phyloP scores from a whole-genome alignment of 1,284 basidiomycete species.

The Microbotryum scabiosae region DNA sequence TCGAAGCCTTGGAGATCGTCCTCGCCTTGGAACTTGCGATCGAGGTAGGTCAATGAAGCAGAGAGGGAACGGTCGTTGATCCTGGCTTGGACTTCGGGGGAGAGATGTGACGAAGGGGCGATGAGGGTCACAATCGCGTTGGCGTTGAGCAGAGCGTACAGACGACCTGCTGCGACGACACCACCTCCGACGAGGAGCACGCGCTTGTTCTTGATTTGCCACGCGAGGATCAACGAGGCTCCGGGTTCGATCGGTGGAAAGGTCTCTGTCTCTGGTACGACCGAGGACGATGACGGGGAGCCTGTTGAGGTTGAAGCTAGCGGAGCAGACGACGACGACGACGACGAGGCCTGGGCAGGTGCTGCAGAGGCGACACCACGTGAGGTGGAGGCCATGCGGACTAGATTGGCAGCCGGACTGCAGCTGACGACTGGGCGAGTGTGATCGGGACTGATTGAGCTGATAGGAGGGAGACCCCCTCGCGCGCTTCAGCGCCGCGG shows the following conservation, averaged over 20 bases:
- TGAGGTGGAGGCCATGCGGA: too few species aligned
- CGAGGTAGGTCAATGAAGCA: constrained; percentile 54
- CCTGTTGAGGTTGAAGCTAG: too few species aligned
- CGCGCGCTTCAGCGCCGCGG: too few species aligned
- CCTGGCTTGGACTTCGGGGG: constrained; percentile 43
- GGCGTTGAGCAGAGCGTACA: constrained; percentile 54
- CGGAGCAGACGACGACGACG: too few species aligned
- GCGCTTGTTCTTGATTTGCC: constrained; percentile 68
- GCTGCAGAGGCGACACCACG: too few species aligned
- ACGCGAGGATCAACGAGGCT: constrained; percentile 72
- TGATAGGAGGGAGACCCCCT: too few species aligned
- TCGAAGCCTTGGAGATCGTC: constrained; percentile 53
- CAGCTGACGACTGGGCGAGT: too few species aligned
- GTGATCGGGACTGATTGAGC: too few species aligned
- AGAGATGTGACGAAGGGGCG: constrained; percentile 54
- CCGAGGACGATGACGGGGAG: not conserved
- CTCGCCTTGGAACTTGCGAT: constrained; percentile 52
- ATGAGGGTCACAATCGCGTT: constrained; percentile 57
- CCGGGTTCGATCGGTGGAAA: constrained; percentile 42
- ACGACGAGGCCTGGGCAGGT: too few species aligned
- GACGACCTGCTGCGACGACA: constrained; percentile 68
- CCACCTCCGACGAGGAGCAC: constrained; percentile 87
- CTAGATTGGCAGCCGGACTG: too few species aligned
- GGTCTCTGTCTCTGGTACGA: constrained; percentile 11
- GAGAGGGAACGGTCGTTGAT: constrained; percentile 51